Conservation (phyloP, 805 yeast species). For the Candida andamanensis region DNA sequence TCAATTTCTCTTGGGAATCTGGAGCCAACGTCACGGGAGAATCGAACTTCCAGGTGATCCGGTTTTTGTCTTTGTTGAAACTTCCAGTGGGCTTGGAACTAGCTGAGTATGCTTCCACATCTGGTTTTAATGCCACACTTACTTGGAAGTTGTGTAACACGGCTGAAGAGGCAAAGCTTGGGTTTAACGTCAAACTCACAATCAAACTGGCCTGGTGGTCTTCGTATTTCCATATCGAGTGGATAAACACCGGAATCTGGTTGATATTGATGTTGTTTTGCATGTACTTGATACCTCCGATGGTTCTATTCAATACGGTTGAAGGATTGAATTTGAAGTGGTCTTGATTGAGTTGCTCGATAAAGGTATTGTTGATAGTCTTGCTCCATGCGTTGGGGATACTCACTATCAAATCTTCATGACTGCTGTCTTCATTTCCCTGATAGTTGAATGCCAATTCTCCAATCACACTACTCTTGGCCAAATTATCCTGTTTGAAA, state of each 20-base stretch:
- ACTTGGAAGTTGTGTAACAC: conserved; percentile 56
- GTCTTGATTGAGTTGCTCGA: conserved; percentile 23
- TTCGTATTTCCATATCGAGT: conserved; percentile 90
- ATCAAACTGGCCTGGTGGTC: conserved; percentile 80
- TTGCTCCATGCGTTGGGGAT: conserved; percentile 48
- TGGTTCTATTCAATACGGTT: conserved; percentile 55
- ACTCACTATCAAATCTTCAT: conserved; percentile 25
- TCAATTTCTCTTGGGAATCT: conserved; percentile 50
- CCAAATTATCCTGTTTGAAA: conserved; percentile 61
- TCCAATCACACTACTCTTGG: conserved; percentile 65
- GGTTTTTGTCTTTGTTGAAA: conserved; percentile 76
- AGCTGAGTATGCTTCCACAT: conserved; percentile 64
- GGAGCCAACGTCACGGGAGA: conserved; percentile 34
- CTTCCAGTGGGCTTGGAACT: conserved; percentile 90
- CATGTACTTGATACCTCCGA: conserved; percentile 79
- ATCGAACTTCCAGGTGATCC: conserved; percentile 79
- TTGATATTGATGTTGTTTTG: conserved; percentile 20
- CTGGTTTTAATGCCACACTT: conserved; percentile 53
- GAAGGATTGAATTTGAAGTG: conserved; percentile 42
- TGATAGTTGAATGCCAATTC: conserved; percentile 77
- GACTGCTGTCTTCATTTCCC: conserved; percentile 12
- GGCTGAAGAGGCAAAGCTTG: conserved; percentile 33
- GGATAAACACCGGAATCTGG: conserved; percentile 60
- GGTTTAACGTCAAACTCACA: conserved; percentile 58
- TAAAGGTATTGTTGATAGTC: conserved; percentile 37